phyloP scores from a whole-genome alignment of 1,284 basidiomycete species.

The Chalciporus sp. region DNA sequence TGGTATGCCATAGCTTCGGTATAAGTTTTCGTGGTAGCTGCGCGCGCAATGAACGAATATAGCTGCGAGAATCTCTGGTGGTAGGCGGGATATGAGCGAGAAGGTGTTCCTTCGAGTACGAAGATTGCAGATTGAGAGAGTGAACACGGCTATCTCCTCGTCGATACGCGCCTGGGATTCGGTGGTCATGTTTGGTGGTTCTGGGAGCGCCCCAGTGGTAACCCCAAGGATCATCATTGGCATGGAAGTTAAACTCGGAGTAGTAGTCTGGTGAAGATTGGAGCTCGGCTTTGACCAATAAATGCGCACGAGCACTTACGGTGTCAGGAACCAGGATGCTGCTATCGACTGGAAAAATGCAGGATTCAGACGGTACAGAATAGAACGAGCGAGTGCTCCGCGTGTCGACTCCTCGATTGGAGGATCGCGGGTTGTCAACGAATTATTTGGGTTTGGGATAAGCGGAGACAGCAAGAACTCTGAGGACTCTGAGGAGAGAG shows the following conservation, averaged over 20 bases:
- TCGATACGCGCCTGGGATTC: slow-evolving; percentile 31
- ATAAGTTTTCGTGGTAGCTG: not conserved
- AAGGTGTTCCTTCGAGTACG: slow-evolving; percentile 35
- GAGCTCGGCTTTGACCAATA: too few species aligned
- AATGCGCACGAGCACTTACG: too few species aligned
- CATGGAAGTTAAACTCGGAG: slow-evolving; percentile 1
- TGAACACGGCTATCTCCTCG: slow-evolving; percentile 33
- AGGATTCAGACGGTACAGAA: not conserved
- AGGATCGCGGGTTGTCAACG: too few species aligned
- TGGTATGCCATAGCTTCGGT: slow-evolving; percentile 1
- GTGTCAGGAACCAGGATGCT: too few species aligned
- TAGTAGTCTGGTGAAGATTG: not conserved
- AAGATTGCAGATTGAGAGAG: slow-evolving; percentile 31
- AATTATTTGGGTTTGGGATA: too few species aligned
- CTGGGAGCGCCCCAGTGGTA: not conserved
- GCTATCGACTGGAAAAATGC: too few species aligned
- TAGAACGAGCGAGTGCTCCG: too few species aligned
- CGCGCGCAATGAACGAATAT: slow-evolving; percentile 27
- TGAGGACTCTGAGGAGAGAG: too few species aligned
- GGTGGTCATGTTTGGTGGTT: not conserved
- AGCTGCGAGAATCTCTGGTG: slow-evolving; percentile 32
- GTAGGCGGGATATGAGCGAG: slow-evolving; percentile 34
- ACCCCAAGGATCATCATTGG: not conserved
- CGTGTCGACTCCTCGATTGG: too few species aligned
- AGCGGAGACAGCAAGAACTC: too few species aligned